Conservation (phyloP, 176 grass and related monocot genomes). For the Ensete glaucum region DNA sequence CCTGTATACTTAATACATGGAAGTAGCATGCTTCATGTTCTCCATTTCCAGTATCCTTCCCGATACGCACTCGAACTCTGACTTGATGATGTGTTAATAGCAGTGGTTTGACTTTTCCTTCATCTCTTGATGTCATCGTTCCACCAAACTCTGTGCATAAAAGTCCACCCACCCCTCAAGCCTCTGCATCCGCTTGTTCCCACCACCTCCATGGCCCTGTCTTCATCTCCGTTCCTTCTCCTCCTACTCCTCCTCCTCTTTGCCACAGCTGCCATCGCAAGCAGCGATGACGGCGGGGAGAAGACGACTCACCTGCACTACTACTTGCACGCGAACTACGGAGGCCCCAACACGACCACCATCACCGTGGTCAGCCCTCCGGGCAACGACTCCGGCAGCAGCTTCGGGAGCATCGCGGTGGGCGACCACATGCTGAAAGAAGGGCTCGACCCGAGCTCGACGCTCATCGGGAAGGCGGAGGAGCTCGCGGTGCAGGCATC, state of each 20-base stretch:
- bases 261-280: background rate
- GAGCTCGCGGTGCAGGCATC: slow-evolving; percentile 20
- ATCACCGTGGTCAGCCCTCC: background rate
- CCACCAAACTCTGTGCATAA: no score
- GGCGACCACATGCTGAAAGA: slow-evolving; percentile 31
- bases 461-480: slow-evolving; percentile 24
- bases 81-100: no score
- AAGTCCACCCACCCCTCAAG: no score
- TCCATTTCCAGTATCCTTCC: no score
- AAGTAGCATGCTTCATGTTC: no score
- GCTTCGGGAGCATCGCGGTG: slow-evolving; percentile 15
- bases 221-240: background rate
- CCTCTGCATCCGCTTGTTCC: no score
- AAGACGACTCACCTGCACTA: background rate
- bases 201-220: no score
- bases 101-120: no score
- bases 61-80: no score
- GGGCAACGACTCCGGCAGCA: background rate
- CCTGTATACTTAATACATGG: no score
- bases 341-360: slow-evolving; percentile 12
- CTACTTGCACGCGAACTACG: slow-evolving; percentile 21
- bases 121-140: no score
- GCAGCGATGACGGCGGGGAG: background rate
- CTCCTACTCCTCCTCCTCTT: background rate
- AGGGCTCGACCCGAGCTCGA: slow-evolving; percentile 12